Base-by-base conservation (phyloP, 345 rosid genomes). In the Euphorbia tirucalli region DNA sequence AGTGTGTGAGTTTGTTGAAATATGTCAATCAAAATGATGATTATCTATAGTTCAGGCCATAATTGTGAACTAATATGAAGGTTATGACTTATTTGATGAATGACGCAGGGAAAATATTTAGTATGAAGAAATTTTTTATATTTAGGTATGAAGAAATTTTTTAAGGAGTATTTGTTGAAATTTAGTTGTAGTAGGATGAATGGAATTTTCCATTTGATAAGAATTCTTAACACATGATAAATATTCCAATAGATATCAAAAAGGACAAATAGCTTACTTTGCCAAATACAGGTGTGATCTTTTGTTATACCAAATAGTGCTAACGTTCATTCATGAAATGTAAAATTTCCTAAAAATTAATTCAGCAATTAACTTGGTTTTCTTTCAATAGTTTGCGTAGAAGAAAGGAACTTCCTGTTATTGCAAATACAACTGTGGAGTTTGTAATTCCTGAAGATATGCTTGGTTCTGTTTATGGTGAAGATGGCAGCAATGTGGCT, bases 401-500 rank as follows among this genome's bases (percentile, higher is more conserved):
- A 57, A 46, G 77, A 55, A 74, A 58, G 32, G 31, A 43, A 66
- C 31, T 46, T 30, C 46, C 48, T 74, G 22, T 43, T 19, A 70
- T 65, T 52, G 77, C 35, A 37, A 74, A 66, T 13, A 43, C 65
- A 41, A 59, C 22, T 7, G 1, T 74, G 52, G 66, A 74, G 65
- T 58, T 74, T 30, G 44, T 49, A 66, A 22, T 74, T 30, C 68
- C 77, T 44, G 77, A 66, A 58, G 66, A 57, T 30, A 59, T 58
- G 39, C 24, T 74, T 35, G 58, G 25, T 60, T 59, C 71, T 74
- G 44, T 74, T 10, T 74, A 43, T 58, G 77, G 77, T 4, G 49
- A 74, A 48, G 66, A 59, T 31, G 77, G 71, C 52, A 31, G 49
- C 77, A 74, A 66, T 58, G 66, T 74, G 24, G 27, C 44, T 64